phyloP scores from a whole-genome alignment of 2,329 filamentous ascomycete genomes.

The Colletotrichum abscissum region DNA sequence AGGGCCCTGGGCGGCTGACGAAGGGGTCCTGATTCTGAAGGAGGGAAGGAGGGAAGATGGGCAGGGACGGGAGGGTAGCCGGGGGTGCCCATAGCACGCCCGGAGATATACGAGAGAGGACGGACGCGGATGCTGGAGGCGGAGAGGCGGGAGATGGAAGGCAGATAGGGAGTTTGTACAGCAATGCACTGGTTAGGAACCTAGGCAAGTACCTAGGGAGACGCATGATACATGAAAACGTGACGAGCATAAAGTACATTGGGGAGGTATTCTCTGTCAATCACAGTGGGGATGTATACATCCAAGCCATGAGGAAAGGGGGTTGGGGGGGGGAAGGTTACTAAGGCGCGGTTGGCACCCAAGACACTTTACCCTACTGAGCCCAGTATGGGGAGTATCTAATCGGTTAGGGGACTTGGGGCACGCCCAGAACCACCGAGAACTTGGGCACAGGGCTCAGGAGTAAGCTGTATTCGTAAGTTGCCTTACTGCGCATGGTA shows the following conservation, averaged over 20 bases:
- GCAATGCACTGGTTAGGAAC: not conserved
- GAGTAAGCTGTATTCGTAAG: not conserved
- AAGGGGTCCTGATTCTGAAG: conserved; percentile 8
- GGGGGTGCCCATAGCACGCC: conserved; percentile 19
- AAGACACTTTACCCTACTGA: not conserved
- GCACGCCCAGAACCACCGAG: not conserved
- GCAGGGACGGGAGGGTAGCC: not conserved
- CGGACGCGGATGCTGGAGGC: not conserved
- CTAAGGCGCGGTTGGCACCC: not conserved
- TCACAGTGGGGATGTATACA: not conserved
- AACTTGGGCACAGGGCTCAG: not conserved
- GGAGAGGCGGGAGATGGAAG: conserved; percentile 13
- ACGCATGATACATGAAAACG: not conserved
- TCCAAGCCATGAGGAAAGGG: not conserved
- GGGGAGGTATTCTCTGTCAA: not conserved
- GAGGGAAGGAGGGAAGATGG: not conserved
- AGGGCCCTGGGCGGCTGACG: conserved; percentile 4
- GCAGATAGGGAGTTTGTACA: not conserved
- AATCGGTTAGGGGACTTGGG: conserved; percentile 2
- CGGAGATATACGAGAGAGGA: not conserved
- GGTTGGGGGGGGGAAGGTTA: not conserved
- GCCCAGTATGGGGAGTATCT: not conserved
- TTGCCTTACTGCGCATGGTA: not conserved
- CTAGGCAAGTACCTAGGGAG: not conserved
- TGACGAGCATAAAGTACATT: not conserved